phyloP scores from a whole-genome alignment of 2,329 filamentous ascomycete genomes.

The Didymella arachidicola region DNA sequence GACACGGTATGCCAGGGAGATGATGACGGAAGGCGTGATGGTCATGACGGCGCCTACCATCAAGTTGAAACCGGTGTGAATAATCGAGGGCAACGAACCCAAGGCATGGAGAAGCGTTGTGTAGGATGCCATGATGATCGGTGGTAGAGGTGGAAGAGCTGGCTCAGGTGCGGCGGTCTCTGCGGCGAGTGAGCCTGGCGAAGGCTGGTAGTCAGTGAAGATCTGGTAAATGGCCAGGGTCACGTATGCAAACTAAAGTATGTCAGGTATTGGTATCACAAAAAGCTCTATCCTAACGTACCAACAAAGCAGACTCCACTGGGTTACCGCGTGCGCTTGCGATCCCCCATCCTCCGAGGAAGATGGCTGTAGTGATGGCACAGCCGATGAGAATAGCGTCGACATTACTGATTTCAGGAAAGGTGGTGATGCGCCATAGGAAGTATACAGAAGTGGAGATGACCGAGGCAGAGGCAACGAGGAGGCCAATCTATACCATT shows the following conservation, averaged over 20 bases:
- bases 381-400: slow-evolving; percentile 93
- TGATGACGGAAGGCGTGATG: slow-evolving; percentile 93
- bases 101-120: slow-evolving; percentile 87
- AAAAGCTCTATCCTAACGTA: slow-evolving; percentile 33
- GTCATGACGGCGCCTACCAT: slow-evolving; percentile 92
- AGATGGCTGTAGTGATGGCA: slow-evolving; percentile 89
- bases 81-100: slow-evolving; percentile 80
- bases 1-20: slow-evolving; percentile 90
- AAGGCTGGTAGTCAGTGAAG: slow-evolving; percentile 96
- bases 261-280: slow-evolving; percentile 15
- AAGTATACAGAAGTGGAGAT: slow-evolving; percentile 96
- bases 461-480: slow-evolving; percentile 86
- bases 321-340: slow-evolving; percentile 92
- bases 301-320: slow-evolving; percentile 88
- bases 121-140: slow-evolving; percentile 98
- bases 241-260: slow-evolving; percentile 80
- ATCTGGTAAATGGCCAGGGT: slow-evolving; percentile 99
- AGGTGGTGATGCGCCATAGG: slow-evolving; percentile 91
- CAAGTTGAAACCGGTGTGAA: slow-evolving; percentile 84
- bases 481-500: slow-evolving; percentile 75
- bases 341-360: slow-evolving; percentile 92
- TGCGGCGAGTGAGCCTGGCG: slow-evolving; percentile 62
- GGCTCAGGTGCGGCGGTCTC: slow-evolving; percentile 66
- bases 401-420: slow-evolving; percentile 90
- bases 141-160: slow-evolving; percentile 95